Percentiles rank a stretch among this genome's conserved stretches.
Conservation (phyloP, 768 basidiomycete genomes). For the Rhodocollybia butyracea region DNA sequence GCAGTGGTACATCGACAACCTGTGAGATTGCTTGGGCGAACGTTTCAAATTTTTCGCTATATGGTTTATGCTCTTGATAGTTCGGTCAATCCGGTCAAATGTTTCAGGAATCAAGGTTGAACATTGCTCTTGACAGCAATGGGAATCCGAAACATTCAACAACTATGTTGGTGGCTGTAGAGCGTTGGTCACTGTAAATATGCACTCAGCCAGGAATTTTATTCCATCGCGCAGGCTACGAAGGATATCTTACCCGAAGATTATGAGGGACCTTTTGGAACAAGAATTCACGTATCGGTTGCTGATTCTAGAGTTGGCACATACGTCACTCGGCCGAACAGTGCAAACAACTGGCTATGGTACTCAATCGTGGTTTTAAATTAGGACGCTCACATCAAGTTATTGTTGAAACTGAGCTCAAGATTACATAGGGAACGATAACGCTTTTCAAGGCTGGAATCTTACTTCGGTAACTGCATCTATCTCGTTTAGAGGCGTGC, state of each 20-base stretch:
- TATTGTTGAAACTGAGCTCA: neutral
- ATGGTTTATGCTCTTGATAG: conserved; percentile 27
- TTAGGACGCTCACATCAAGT: conserved; percentile 21
- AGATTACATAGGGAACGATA: conserved; percentile 23
- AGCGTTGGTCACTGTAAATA: conserved; percentile 4
- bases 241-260: conserved; percentile 49
- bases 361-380: conserved; percentile 54
- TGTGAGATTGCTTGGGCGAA: conserved; percentile 27
- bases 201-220: conserved; percentile 15
- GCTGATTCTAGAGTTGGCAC: conserved; percentile 41
- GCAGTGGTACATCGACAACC: conserved; percentile 50
- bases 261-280: conserved; percentile 43
- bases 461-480: conserved; percentile 37
- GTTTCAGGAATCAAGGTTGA: conserved; percentile 44
- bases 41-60: neutral
- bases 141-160: conserved; percentile 28
- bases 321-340: conserved; percentile 40
- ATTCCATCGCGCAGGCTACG: conserved; percentile 46
- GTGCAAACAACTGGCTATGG: conserved; percentile 37
- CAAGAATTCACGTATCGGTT: conserved; percentile 27
- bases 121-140: conserved; percentile 40
- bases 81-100: conserved; percentile 31
- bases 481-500: conserved; percentile 47
- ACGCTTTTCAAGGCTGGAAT: conserved; percentile 35
- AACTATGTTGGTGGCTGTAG: conserved; percentile 3